These are phyloP conservation scores for Jamesozyma rosinii DNA, from an alignment of 805 yeast species.

Conservation along the genomic window DNA sequence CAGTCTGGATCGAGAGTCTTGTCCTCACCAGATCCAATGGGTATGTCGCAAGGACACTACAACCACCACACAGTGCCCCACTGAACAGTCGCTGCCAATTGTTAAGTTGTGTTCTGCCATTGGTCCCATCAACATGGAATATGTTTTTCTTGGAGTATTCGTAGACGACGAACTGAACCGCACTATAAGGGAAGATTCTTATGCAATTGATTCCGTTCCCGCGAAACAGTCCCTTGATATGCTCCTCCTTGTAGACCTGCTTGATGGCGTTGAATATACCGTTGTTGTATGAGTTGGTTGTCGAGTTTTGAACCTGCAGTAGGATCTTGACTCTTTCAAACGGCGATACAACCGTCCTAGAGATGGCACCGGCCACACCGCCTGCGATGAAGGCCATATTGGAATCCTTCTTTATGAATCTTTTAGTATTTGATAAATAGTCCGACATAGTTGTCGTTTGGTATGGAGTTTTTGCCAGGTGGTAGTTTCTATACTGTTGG, in stretches of 20 bases:
- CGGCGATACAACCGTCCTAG: slow-evolving; percentile 89
- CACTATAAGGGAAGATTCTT: slow-evolving; percentile 86
- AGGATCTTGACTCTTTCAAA: slow-evolving; percentile 89
- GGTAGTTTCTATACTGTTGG: too few relatives aligned
- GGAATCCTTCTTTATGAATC: slow-evolving; percentile 14
- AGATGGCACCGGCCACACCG: slow-evolving; percentile 70
- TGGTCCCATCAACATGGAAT: slow-evolving; percentile 28
- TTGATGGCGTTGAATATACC: slow-evolving; percentile 69
- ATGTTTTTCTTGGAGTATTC: slow-evolving; percentile 47
- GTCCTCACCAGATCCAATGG: slow-evolving; percentile 90
- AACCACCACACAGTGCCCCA: slow-evolving; percentile 75
- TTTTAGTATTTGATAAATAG: not conserved
- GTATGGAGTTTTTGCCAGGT: too few relatives aligned
- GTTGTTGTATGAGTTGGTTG: slow-evolving; percentile 35
- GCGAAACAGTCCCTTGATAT: slow-evolving; percentile 79
- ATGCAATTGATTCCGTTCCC: slow-evolving; percentile 89
- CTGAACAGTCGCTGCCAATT: slow-evolving; percentile 50
- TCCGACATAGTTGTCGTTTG: not conserved
- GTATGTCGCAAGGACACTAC: slow-evolving; percentile 74
- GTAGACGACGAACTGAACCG: slow-evolving; percentile 85
- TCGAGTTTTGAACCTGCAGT: slow-evolving; percentile 67
- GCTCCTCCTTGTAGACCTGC: slow-evolving; percentile 82
- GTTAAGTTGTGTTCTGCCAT: slow-evolving; percentile 16
- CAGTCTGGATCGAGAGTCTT: slow-evolving; percentile 81
- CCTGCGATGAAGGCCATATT: slow-evolving; percentile 45